Base-by-base conservation (phyloP, 2,329 filamentous ascomycete genomes). In the Clarireedia hainanense region DNA sequence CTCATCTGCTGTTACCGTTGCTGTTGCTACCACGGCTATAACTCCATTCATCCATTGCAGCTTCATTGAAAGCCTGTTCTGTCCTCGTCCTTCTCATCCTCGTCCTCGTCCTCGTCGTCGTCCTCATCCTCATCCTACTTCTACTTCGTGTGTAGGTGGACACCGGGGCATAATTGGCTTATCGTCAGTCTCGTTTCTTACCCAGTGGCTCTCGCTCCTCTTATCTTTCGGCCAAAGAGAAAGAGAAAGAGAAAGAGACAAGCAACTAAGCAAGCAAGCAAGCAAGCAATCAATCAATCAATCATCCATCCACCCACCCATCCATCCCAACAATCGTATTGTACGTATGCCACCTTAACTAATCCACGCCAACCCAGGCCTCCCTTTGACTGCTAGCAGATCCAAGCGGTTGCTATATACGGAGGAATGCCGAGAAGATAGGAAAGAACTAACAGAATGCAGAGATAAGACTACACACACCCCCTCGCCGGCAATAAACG, bases 191-290 rank as follows among this genome's bases (percentile, higher is more conserved):
- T n/a, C 23, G 27, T n/a, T 30, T 30, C 49, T 26, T 51, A 27
- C 37, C 30, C 39, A 26, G 26, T 42, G 14, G 24, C 17, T 37
- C 34, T 20, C 30, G 20, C 20, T 27, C 23, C n/a, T 42, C 47
- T 34, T 43, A 26, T 50, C 52, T 40, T 34, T 55, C 10, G 34
- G 39, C 47, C 43, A 49, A 54, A 43, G 17, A 54, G 12, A 24
- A 23, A 39, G 20, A 54, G 12, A 24, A 23, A 39, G 20, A 20
- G 20, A 20, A 20, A 20, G 2, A 20, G 20, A 2, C 20, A 20
- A 20, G 20, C 20, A 20, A 20, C 1, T 20, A 20, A 20, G 20
- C 20, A 20, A 20, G 20, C 20, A 20, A 20, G 2, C 20, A 20
- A 20, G 2, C 20, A 20, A 20, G 2, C 20, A 20, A 20, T 1